Evolutionary conservation across 208 protist species (phyloP).

Genomic region (Entamoeba histolytica): DNA sequence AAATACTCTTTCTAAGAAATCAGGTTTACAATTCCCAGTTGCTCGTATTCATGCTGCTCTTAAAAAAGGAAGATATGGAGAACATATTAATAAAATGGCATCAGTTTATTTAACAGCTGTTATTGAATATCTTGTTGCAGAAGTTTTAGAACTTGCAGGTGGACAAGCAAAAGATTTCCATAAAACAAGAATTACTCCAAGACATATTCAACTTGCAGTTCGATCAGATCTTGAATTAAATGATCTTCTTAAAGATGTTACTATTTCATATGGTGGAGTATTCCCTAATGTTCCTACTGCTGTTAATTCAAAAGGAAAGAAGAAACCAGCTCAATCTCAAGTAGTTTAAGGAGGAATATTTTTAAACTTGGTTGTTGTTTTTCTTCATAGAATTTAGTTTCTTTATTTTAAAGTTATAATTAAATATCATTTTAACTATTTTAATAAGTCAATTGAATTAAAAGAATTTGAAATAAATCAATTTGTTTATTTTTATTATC

Average conservation of each 20-base stretch:
- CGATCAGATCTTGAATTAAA: constrained; percentile 73
- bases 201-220: constrained; percentile 67
- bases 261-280: constrained; percentile 66
- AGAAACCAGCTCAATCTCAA: background rate
- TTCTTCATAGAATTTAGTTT: no score
- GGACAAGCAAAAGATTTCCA: constrained; percentile 67
- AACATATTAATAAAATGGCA: constrained; percentile 76
- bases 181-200: constrained; percentile 60
- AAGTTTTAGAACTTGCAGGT: constrained; percentile 71
- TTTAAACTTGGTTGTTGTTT: no score
- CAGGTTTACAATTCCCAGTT: constrained; percentile 36
- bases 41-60: constrained; percentile 79
- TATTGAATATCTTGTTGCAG: constrained; percentile 81
- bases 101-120: constrained; percentile 92
- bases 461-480: no score
- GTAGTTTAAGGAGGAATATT: background rate
- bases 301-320: background rate
- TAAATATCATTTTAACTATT: no score
- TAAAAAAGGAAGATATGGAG: constrained; percentile 70
- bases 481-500: no score
- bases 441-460: no score
- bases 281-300: constrained; percentile 36
- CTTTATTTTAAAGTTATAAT: no score
- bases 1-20: background rate
- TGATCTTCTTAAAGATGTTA: constrained; percentile 59